Evolutionary conservation across 345 rosid species (phyloP), one percentile per base, ranked within the genome.

Genomic region (Eucalyptus tenuipes): DNA sequence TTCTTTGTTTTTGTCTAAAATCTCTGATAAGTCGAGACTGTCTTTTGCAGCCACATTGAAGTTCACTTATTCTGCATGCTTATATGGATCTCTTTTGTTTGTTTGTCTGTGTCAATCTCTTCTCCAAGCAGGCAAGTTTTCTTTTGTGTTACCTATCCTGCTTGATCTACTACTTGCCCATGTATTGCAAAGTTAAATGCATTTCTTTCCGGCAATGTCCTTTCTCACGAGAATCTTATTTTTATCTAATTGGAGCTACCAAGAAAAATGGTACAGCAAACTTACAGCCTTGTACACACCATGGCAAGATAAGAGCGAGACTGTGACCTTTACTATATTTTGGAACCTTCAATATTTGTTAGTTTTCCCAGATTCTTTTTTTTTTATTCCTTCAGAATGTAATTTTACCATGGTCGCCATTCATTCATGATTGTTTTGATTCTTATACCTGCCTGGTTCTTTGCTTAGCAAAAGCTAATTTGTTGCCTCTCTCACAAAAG

Each of bases 61-160:
- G 97, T 93, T 98, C 99, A 24, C 98, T 97, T 88, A 95, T 98
- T 88, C 95, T 98, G 61, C 98, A 94, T 86, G 98, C 98, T 4
- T 95, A 97, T 92, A 98, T 98, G 99, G 99, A 97, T 94, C 97
- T 98, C 89, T 98, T 98, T 91, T 98, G 99, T 91, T 95, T 97
- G 66, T 97, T 98, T 87, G 96, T 96, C 87, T 98, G 96, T 55
- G 99, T 96, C 88, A 98, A 95, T 92, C 96, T 98, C 89, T 96
- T 98, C 55, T 96, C 97, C 15, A 98, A 98, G 95, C 93, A 97
- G 99, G 99, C 92, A 94, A 94, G 94, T 93, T 71, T 71, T 71
- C 13, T 71, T 17, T 71, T 5, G 66, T 64, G 49, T 42, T 8
- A 25, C 47, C 87, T 88, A 9, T 49, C 27, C 79, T 87, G 88